A percentile compares a stretch with the other conserved stretches of the same genome.
phyloP scores from a whole-genome alignment of 495 filamentous ascomycete species.

The Saxispiralis lemnorum region DNA sequence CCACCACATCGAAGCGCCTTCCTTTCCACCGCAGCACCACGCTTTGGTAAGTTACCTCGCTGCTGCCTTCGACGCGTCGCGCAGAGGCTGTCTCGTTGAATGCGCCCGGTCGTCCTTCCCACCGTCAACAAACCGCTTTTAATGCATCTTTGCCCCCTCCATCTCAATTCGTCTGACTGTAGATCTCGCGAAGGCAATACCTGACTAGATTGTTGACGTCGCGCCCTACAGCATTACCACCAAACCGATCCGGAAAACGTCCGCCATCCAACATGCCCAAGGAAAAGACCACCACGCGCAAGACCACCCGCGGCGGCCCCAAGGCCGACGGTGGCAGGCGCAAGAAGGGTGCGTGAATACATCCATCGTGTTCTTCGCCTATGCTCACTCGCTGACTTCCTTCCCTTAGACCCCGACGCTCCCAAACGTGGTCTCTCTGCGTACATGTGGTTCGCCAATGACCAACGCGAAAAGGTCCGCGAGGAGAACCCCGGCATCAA shows the following conservation, averaged over 20 bases:
- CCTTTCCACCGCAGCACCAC: neutral
- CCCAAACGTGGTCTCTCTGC: conserved; percentile 98
- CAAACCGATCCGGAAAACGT: conserved; percentile 2
- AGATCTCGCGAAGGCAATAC: conserved; percentile 1
- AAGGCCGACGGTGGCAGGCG: conserved; percentile 39
- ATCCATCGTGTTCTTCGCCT: too few relatives aligned
- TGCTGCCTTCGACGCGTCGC: neutral
- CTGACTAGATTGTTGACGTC: neutral
- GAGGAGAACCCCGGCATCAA: conserved; percentile 96
- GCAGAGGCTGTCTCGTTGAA: neutral
- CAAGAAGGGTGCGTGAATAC: conserved; percentile 57
- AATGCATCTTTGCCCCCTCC: neutral
- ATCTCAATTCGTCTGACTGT: neutral
- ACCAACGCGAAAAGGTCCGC: conserved; percentile 92
- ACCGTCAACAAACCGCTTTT: neutral
- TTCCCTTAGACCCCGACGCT: conserved; percentile 69
- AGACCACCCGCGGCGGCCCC: conserved; percentile 26
- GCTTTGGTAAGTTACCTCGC: neutral
- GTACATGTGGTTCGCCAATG: conserved; percentile 99
- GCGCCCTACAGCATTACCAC: conserved; percentile 4
- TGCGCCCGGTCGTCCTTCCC: neutral
- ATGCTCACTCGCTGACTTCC: conserved; percentile 5
- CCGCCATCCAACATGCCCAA: conserved; percentile 48
- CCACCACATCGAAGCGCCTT: neutral
- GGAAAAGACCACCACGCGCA: conserved; percentile 43